Base-by-base conservation (phyloP, 805 yeast species). In the Wickerhamiella australiensis region DNA sequence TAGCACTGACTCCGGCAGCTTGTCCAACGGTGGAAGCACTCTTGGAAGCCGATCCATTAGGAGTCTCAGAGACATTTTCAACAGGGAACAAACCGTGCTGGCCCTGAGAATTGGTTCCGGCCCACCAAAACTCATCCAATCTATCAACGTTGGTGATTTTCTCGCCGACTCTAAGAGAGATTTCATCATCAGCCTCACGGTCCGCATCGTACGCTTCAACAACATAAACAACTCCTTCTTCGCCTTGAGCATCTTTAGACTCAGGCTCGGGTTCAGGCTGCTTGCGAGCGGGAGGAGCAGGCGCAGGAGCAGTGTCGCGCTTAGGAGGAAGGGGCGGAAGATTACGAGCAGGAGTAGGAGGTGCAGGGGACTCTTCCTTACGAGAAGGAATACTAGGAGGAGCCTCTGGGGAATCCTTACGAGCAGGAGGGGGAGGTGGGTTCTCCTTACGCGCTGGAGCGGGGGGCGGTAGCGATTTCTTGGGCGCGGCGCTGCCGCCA, bases 21-120 rank as follows among this genome's bases (percentile, higher is more conserved):
- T 45, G 41, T 27, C 47, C 47, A 25, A 29, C 35, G 26, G 50
- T 49, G 38, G 53, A 45, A 6, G 51, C 41, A 5, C 43, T 42
- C n/a, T 47, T 46, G 36, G 48, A 31, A 7, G 46, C 40, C 6
- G 23, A 5, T 12, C 54, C 52, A n/a, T 57, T 50, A 6, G 56
- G 57, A 37, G 57, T 54, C 9, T 26, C 37, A 48, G 64, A 64
- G 37, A 92, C 97, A 62, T 82, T 87, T 65, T 84, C 85, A 25
- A 94, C 77, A 47, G 98, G 98, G 79, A 88, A 90, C 51, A 90
- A 68, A 44, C 95, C 95, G 56, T 74, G 73, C 56, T 79, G 85
- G 42, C 96, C 96, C 18, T 76, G 67, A 15, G 64, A 51, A 59
- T 84, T 75, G 54, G 77, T 78, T 47, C 98, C 98, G 49, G 82